phyloP scores from a whole-genome alignment of 352 stramenopile genomes.

The Globisporangium viniferum region DNA sequence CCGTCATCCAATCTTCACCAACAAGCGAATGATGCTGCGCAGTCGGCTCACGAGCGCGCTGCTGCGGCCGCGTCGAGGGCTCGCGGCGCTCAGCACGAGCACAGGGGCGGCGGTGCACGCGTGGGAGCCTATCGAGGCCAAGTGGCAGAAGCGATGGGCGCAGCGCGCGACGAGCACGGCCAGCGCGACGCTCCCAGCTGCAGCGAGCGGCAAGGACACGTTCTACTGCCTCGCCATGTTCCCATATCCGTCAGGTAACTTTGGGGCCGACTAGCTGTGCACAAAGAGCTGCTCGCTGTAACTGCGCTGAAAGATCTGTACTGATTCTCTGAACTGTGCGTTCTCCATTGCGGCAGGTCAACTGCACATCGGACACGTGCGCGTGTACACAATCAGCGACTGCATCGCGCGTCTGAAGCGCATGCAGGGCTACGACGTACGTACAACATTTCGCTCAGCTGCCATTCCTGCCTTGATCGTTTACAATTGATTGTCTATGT shows the following conservation, averaged over 20 bases:
- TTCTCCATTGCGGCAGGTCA: constrained; percentile 39
- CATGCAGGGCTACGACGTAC: constrained; percentile 95
- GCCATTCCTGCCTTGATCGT: not conserved
- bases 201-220: constrained; percentile 36
- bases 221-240: constrained; percentile 97
- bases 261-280: not conserved
- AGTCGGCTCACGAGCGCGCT: constrained; percentile 14
- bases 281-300: not conserved
- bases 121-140: constrained; percentile 59
- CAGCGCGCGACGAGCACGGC: constrained; percentile 17
- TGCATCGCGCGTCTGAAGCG: constrained; percentile 96
- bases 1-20: not conserved
- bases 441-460: not conserved
- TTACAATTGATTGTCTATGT: not conserved
- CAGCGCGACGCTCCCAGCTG: constrained; percentile 3
- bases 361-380: constrained; percentile 98
- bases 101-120: constrained; percentile 15
- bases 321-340: not conserved
- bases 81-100: constrained; percentile 18
- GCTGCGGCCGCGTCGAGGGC: constrained; percentile 17
- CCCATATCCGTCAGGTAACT: constrained; percentile 95
- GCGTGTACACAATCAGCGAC: constrained; percentile 99
- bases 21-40: constrained; percentile 13
- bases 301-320: not conserved
- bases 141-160: constrained; percentile 73